Base-by-base conservation (phyloP, 2,329 filamentous ascomycete genomes). In the Microsporum ferrugineum region DNA sequence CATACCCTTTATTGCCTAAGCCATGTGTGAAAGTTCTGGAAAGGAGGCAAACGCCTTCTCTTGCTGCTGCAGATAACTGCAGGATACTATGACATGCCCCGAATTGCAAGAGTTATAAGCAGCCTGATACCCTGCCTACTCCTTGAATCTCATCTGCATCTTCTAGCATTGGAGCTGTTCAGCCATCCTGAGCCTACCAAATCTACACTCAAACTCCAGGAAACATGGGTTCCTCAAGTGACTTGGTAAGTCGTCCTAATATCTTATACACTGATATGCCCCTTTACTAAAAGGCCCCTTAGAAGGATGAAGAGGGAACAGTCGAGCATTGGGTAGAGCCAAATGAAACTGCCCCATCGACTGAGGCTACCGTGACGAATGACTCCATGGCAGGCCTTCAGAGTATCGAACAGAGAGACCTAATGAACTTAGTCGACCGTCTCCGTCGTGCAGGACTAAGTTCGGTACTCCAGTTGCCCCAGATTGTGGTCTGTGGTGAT, bases 381-480 rank as follows among this genome's bases (percentile, higher is more conserved):
- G 31, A 31, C 29, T 55, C 51, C 7, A 7, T 55, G 3, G 29
- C 2, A 2, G 56, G 55, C 3, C 27, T 58, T 14, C 62, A 63
- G 29, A 72, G 68, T 2, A 72, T 78, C 29, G 76, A 78, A 2
- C 75, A 78, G 62, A 73, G 74, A 2, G 69, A 71, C 36, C 68
- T 86, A 0, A 74, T 86, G 29, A 77, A 84, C 55, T 74, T 78
- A 0, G 79, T 83, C 31, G 79, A 84, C 65, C 72, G 75, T 0
- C 71, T 86, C 0, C 77, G 80, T 3, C 73, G 75, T 2, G 74
- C 77, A 8, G 81, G 82, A 0, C 73, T 80, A 1, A 77, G 72
- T 6, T 76, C 69, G 1, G 75, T 80, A 12, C 73, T 82, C 29
- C 71, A 78, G 5, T 65, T 71, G 2, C 69, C 69, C 8, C 69